Evolutionary conservation across 2,329 filamentous ascomycete species (phyloP), one percentile per base, ranked within the genome.

Genomic region (Dothideomycetes sp.): DNA sequence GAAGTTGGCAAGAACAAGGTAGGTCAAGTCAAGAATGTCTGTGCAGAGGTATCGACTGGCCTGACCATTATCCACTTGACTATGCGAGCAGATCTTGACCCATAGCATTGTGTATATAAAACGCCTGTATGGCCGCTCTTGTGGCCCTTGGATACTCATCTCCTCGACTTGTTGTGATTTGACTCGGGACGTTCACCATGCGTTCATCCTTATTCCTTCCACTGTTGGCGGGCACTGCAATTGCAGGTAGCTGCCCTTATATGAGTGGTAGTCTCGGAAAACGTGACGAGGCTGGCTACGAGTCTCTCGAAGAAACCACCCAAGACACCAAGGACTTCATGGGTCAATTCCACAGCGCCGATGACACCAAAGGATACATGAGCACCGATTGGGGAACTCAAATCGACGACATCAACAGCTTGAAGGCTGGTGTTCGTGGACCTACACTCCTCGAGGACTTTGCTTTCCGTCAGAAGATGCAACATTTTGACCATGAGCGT

Each of bases 401-500:
- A 9, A 41, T 45, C 20, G 43, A 45, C n/a, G 43, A 45, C 17
- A 15, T 19, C 9, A 30, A 31, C 11, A 41, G 36, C 15, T 25
- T 45, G 12, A 45, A 41, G 30, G 43, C 43, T 22, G 43, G 43
- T 15, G 32, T 23, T 3, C 39, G 43, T 22, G 83, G 83, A 0
- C 80, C 83, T 0, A 58, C 60, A 49, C 62, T 86, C 0, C 55
- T 88, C 3, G 83, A 88, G 53, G 83, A 88, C 47, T 67, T 70
- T 4, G 78, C 83, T 52, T 76, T 62, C 0, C 69, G 82, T 8
- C 83, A 87, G 55, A 85, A 84, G 76, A 78, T 80, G 18, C 72
- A 76, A 56, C 76, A 79, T n/a, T 85, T 88, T 49, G 82, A 86
- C 44, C 82, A 82, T 51, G 76, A 80, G 51, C 68, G 77, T 32